Evolutionary conservation across 805 yeast genomes (phyloP), one percentile per base, ranked within the genome.

Genomic region (Pichia scutulata): DNA sequence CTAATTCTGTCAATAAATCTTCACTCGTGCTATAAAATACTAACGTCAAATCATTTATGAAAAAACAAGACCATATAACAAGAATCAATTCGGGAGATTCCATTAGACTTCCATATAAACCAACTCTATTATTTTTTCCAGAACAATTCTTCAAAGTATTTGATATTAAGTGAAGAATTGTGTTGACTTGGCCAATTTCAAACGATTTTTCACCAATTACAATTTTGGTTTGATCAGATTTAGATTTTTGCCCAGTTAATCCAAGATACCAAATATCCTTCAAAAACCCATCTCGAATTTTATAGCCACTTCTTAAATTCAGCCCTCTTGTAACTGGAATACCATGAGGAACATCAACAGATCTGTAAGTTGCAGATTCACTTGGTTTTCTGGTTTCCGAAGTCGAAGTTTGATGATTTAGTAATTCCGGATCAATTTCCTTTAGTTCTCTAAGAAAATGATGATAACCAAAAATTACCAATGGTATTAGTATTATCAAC

Each of bases 351-450:
- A 86, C 79, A 56, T 84, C 81, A 43, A 80, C 80, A 46, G 89
- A 84, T 55, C 93, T 75, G 64, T 86, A 82, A 12, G 86, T 71
- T 0, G 96, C 90, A 16, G 90, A 78, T 63, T 89, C 95, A 46
- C 76, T 72, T 6, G 72, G 70, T 41, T 75, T 71, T n/a, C 95
- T 72, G 1, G 87, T 82, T 7, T 81, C 68, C 2, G 84, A 77
- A 33, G 84, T 66, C 21, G 81, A 73, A 1, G 95, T 76, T 64
- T 89, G 97, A 57, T 79, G 76, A 37, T 68, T 63, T 30, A 84
- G 66, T 13, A 83, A 83, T 33, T 78, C 66, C 43, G 77, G 78
- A 49, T 77, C 77, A 25, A 82, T 76, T 57, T 84, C 89, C 47
- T 75, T 72, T 37, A 74, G 57, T 46, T 67, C 64, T 19, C 72